phyloP scores from a whole-genome alignment of 2,329 filamentous ascomycete genomes.

The Blastomyces gilchristii region DNA sequence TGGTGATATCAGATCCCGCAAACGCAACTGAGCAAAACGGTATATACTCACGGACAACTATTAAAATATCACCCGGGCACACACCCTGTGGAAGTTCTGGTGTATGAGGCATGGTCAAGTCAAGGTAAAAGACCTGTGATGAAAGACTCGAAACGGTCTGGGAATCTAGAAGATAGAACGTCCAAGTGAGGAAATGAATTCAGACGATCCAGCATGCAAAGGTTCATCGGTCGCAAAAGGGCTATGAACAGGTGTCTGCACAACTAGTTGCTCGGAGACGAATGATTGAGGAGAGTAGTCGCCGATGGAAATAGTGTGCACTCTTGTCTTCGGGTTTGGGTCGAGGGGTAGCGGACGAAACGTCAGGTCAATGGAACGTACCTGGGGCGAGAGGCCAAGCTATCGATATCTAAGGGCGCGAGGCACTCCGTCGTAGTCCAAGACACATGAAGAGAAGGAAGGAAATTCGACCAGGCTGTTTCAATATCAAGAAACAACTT shows the following conservation, averaged over 20 bases:
- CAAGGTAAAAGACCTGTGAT: constrained; percentile 22
- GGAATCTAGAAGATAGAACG: neutral
- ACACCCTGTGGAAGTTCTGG: constrained; percentile 28
- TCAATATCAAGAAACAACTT: neutral
- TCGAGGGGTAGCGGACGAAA: neutral
- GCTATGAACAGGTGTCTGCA: neutral
- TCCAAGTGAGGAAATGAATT: constrained; percentile 8
- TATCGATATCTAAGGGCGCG: neutral
- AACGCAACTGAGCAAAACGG: constrained; percentile 10
- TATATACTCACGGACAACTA: constrained; percentile 37
- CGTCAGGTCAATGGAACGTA: neutral
- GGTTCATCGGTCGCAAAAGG: neutral
- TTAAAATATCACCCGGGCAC: constrained; percentile 33
- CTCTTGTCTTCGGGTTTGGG: neutral
- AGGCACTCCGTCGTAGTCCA: neutral
- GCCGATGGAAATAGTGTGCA: neutral
- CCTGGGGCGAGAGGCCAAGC: neutral
- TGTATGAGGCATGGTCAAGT: constrained; percentile 24
- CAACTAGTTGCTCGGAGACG: neutral
- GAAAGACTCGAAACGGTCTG: neutral
- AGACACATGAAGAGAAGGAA: neutral
- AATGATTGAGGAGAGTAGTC: neutral
- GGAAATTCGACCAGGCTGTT: neutral
- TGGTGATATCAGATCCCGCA: constrained; percentile 10
- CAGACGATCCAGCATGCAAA: neutral